Base-by-base conservation (phyloP, 805 yeast species). In the Yamadazyma kitorensis region DNA sequence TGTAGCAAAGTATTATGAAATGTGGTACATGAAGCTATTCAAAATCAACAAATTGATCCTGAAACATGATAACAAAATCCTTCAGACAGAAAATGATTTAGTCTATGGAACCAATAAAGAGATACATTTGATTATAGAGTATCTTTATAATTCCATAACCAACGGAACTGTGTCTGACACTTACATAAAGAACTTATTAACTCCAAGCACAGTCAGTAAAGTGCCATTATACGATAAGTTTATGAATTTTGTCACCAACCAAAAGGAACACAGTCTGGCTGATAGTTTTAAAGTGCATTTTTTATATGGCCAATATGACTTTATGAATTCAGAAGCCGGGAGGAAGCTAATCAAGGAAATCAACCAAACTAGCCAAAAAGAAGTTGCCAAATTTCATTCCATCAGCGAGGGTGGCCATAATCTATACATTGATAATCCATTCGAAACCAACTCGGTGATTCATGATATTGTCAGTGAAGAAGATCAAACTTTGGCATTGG, bases 281-380 rank as follows among this genome's bases (percentile, higher is more conserved):
- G 31, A 29, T 3, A 22, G 23, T 3, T 61, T 63, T 32, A 56
- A 63, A 27, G 61, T 72, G 2, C 52, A 77, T 45, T 61, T 78
- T 54, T 48, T 74, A 6, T 85, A 82, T 53, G 94, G 93, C 0
- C 74, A 79, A 43, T 75, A 67, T 43, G 94, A 85, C 51, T 84
- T 85, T 69, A 84, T 83, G 93, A 71, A 78, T 48, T 55, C 68
- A 1, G 68, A 63, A 25, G 82, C 82, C 0, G 83, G 83, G 4
- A 36, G 43, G 14, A 57, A 52, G 27, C 42, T 68, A 33, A 57
- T 51, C n/a, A 40, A 48, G 2, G 31, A 44, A 9, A 38, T 63
- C 20, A 52, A 54, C 23, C 12, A 17, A 5, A 18, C 15, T 4
- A 14, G 27, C 2, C 28, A 34, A 6, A 34, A 34, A 23, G 42